phyloP scores from a whole-genome alignment of 192 early-diverging fungal genomes.

The Coemansia sp. region DNA sequence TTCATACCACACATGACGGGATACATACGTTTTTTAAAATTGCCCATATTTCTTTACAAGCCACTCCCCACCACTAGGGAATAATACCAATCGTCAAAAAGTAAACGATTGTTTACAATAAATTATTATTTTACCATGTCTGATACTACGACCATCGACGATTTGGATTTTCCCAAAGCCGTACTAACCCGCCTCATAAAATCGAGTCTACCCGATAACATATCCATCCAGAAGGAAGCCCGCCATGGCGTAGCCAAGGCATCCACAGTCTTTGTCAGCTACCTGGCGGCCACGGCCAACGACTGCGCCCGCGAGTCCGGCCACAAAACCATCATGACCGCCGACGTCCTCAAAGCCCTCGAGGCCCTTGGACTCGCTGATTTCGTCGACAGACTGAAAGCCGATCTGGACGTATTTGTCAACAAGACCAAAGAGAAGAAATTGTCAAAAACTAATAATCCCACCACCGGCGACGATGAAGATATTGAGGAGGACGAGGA shows the following conservation, averaged over 20 bases:
- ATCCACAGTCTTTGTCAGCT: conserved; percentile 45
- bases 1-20: no score
- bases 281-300: conserved; percentile 46
- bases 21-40: not conserved
- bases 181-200: conserved; percentile 43
- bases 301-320: conserved; percentile 45
- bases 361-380: conserved; percentile 44
- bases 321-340: conserved; percentile 44
- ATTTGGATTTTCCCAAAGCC: conserved; percentile 47
- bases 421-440: conserved; percentile 32
- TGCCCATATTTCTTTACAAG: no score
- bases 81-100: not conserved
- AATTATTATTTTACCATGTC: not conserved
- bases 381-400: conserved; percentile 33
- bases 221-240: conserved; percentile 46
- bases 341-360: conserved; percentile 38
- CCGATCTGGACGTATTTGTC: conserved; percentile 24
- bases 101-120: not conserved
- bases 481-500: conserved; percentile 9
- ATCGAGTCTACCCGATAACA: conserved; percentile 40
- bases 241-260: conserved; percentile 32
- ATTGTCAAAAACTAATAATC: not conserved
- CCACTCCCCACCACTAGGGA: not conserved
- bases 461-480: not conserved
- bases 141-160: conserved; percentile 26